Base-by-base conservation (phyloP, 2,329 filamentous ascomycete species). In the Monilinia laxa region DNA sequence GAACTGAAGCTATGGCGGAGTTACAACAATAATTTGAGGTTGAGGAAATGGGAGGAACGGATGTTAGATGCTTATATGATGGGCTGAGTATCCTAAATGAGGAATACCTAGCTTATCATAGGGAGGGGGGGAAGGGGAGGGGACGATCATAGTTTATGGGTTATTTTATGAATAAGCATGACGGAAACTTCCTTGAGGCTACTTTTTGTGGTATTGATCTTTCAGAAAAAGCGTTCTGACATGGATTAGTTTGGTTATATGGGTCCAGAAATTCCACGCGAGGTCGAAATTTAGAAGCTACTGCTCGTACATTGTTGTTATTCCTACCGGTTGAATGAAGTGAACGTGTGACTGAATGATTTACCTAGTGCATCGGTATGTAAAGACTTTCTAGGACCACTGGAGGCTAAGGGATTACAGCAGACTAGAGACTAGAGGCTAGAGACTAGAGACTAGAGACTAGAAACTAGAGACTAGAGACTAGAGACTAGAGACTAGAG, bases 131-230 rank as follows among this genome's bases (percentile, higher is more conserved):
- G 23, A 5, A 18, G 40, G 40, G 6, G 23, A 5, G 18, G 25
- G 56, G 56, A 23, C 20, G 25, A 58, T 45, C 28, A 45, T 45
- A 45, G 40, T n/a, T 45, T 9, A 35, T 35, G 31, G 5, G 31
- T 35, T 35, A 45, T 58, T 31, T n/a, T 58, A 47, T 58, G 40
- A 58, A 45, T 45, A 45, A 28, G 40, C 40, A 45, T n/a, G 20
- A 47, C 56, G 56, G 56, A 58, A 31, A 14, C 18, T 58, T 45
- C 38, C 40, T 45, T 14, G 23, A 58, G 56, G 56, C 9, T 57
- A 42, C n/a, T 42, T 25, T 42, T 10, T 35, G 5, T 6, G 31
- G 31, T 7, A 35, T 35, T 35, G 31, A 5, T 9, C 31, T 35
- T 35, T 35, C 5, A 35, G 31, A 4, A 35, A 35, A 35, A 35